A percentile compares a stretch with the other conserved stretches of the same genome.
phyloP scores from a whole-genome alignment of 2,329 filamentous ascomycete genomes.

The Aspergillus pseudoviridinutans region DNA sequence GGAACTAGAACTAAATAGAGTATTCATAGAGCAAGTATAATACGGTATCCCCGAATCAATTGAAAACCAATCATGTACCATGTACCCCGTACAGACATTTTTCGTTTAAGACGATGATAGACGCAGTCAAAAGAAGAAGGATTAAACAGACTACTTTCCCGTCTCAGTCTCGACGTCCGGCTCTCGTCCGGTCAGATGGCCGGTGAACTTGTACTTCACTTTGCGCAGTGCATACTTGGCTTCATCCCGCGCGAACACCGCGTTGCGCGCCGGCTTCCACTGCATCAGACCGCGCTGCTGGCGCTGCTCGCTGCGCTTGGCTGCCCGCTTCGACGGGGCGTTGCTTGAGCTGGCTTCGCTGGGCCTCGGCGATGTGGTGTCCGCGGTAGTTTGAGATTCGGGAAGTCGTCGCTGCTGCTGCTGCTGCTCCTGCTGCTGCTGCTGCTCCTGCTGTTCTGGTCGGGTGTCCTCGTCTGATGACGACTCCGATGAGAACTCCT shows the following conservation, averaged over 20 bases:
- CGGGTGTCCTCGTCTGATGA: neutral
- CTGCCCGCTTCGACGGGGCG: constrained; percentile 30
- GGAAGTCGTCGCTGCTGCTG: neutral
- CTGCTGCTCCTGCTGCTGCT: neutral
- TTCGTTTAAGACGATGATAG: neutral
- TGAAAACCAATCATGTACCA: neutral
- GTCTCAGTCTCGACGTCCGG: constrained; percentile 82
- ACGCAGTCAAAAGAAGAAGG: neutral
- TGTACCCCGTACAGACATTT: neutral
- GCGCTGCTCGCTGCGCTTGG: constrained; percentile 59
- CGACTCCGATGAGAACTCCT: constrained; percentile 5
- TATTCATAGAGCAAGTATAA: too few relatives aligned
- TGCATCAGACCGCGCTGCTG: constrained; percentile 92
- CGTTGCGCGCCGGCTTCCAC: constrained; percentile 85
- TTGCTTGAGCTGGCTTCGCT: constrained; percentile 6
- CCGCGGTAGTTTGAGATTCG: neutral
- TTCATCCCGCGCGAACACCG: constrained; percentile 83
- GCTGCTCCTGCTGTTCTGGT: neutral
- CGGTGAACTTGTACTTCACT: constrained; percentile 67
- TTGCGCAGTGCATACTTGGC: constrained; percentile 72
- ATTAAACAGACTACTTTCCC: constrained; percentile 4
- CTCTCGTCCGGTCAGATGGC: constrained; percentile 69
- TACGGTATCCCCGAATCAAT: too few relatives aligned
- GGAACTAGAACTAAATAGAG: too few relatives aligned
- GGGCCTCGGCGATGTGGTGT: neutral